Evolutionary conservation across 371 early-diverging fungal species (phyloP), one percentile per base, ranked within the genome.

Genomic region (Mucor velutinosus): DNA sequence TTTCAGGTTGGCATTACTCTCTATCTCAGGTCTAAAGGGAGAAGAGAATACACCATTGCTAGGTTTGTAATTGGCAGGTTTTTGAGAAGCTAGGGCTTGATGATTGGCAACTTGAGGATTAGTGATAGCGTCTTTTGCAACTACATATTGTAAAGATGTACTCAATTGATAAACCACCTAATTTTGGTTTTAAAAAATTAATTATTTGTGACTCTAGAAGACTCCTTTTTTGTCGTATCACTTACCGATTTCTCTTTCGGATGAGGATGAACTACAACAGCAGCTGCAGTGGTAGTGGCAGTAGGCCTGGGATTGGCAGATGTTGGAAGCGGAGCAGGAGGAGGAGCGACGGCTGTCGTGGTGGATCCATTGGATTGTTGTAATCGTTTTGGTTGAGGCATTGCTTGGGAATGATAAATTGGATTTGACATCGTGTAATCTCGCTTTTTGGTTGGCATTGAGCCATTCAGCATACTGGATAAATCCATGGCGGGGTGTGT

Each of bases 401-500:
- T 59, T 25, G 21, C 25, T 14, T 39, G 25, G 27, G n/a, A 39
- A 21, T 39, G 59, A 12, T 58, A 58, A 58, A 35, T 37, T 23
- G 51, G 23, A 12, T 51, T 51, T 51, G 51, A 51, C 51, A 51
- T 51, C 25, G 51, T 7, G 23, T 51, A 51, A 25, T 51, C 51
- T 51, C 51, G 51, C 23, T 51, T 51, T 51, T 51, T 51, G 51
- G 51, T 25, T 17, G 56, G 56, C 56, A 56, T 32, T 30, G 68
- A 32, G 51, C 62, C 73, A 66, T 73, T 73, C 5, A 73, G 53
- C 73, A 73, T 73, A 27, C 66, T 73, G 21, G 63, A 65, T 66
- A 73, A 64, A 66, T 73, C 69, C 73, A 73, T 73, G 21, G 45
- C 55, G 62, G 65, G 47, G 17, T 33, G 58, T 64, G 27, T 7